Percentiles rank a stretch among this genome's conserved stretches.
Conservation (phyloP, 108 stramenopile species). For the Nitzschia palea region DNA sequence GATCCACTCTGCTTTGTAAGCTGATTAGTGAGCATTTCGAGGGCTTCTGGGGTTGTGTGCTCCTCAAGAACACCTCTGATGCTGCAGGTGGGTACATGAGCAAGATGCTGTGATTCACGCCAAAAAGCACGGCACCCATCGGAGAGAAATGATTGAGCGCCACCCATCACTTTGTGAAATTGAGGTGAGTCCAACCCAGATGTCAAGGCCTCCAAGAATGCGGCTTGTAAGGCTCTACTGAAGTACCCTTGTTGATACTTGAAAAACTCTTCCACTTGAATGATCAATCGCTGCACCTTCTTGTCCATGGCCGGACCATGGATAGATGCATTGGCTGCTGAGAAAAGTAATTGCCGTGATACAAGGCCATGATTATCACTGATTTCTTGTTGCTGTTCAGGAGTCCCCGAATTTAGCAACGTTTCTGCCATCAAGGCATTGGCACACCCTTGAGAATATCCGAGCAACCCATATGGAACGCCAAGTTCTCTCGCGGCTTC, state of each 20-base stretch:
- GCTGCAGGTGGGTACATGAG: slow-evolving; percentile 81
- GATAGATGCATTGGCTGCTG: slow-evolving; percentile 86
- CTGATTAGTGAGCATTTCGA: slow-evolving; percentile 79
- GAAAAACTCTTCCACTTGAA: slow-evolving; percentile 83
- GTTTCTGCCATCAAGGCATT: slow-evolving; percentile 84
- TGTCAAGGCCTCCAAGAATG: slow-evolving; percentile 64
- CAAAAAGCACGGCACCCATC: slow-evolving; percentile 80
- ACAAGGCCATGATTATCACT: slow-evolving; percentile 45
- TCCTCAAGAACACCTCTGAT: slow-evolving; percentile 80
- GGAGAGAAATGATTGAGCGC: slow-evolving; percentile 69
- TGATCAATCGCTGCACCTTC: slow-evolving; percentile 76
- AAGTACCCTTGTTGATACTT: slow-evolving; percentile 91
- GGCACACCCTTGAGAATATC: slow-evolving; percentile 89
- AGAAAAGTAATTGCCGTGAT: slow-evolving; percentile 82
- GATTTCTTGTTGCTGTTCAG: slow-evolving; percentile 67
- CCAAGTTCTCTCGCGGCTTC: slow-evolving; percentile 18
- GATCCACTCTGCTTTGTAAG: slow-evolving; percentile 88
- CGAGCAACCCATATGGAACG: slow-evolving; percentile 75
- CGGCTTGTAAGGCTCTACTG: slow-evolving; percentile 72
- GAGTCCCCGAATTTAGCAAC: slow-evolving; percentile 75
- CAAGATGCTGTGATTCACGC: slow-evolving; percentile 83
- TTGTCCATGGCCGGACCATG: slow-evolving; percentile 81
- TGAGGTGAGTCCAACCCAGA: slow-evolving; percentile 68
- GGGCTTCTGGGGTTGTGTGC: slow-evolving; percentile 85
- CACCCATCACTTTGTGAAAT: slow-evolving; percentile 87